Evolutionary conservation across 2,329 filamentous ascomycete genomes (phyloP), one percentile per base, ranked within the genome.

Genomic region (Xylaria sp.): DNA sequence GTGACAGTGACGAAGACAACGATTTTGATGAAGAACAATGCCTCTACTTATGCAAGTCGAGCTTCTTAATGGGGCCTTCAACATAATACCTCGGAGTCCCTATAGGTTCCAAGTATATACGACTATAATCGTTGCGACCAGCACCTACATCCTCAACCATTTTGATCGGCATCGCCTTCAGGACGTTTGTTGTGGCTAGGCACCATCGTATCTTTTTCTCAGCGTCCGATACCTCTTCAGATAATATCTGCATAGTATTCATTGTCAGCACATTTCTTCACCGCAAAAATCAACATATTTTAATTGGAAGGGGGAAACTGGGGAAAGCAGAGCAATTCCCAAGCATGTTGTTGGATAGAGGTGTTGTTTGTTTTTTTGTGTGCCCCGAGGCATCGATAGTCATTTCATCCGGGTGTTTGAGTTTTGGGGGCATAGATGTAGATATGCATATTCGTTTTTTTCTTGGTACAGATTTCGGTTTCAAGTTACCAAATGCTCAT

Each of bases 201-300:
- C 79, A 66, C 77, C 81, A 71, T 89, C 87, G 82, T 97, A 97
- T 78, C 93, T 87, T 82, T 96, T 91, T 77, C 91, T 90, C 76
- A 97, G 82, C 31, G 93, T 89, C 74, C 95, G 90, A 83, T 97
- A 97, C 79, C 92, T 88, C 84, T 97, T 97, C 76, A 97, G 85
- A 83, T 96, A 97, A 81, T 97, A 97, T 79, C 93, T 97, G 79
- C 70, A 74, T 71, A 67, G 53, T 48, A 69, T 69, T 71, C 58
- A 56, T 59, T 60, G 62, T 68, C 65, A 69, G 64, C 65, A 63
- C 49, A 71, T 53, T 62, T 61, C 63, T 77, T 67, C 75, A 66
- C 53, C 66, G 33, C 66, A 44, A 33, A 53, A 31, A 23, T 59
- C 42, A 31, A 31, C 28, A 31, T 26, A 42, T 59, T 17, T 23